Base-by-base conservation (phyloP, 106 monocot species). In the Agapanthus africanus region DNA sequence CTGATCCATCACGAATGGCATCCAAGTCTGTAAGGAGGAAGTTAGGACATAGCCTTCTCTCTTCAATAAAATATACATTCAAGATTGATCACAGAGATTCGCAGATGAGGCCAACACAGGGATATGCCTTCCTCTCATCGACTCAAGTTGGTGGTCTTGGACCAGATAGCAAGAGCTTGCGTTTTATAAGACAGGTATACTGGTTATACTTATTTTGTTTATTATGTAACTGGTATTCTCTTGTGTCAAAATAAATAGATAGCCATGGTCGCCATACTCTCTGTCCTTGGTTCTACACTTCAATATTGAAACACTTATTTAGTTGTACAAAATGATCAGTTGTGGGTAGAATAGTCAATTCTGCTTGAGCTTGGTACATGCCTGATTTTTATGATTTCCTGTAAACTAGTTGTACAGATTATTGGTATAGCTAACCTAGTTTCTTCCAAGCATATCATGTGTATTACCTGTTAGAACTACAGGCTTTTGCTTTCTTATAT, bases 171-270 rank as follows among this genome's bases (percentile, higher is more conserved):
- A 82, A 65, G 41, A 77, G 82, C 31, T 77, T 85, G 28, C 78
- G 84, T 59, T 92, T 85, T 73, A 59, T 99, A 47, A 79, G 89
- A 35, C 97, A 99, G 90, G 97, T 99, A 67, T n/a, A n/a, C n/a
- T n/a, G n/a, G n/a, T 32, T 1, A 19, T 11, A 7, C 60, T 39
- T 23, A n/a, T n/a, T 39, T 39, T 22, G 23, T 39, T 39, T 16
- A 61, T 61, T 36, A 16, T 64, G 37, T n/a, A 14, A 64, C 37
- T 39, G 5, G 2, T 9, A 39, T 39, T 23, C 7, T 39, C 37
- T 64, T 39, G 3, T 39, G 39, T 23, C 59, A 31, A 18, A 15
- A 61, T 35, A 60, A 35, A n/a, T 34, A 19, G 32, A 30, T 61
- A 61, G 4, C 19, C 35, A 61, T 61, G 23, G 34, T 61, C 35